phyloP scores from a whole-genome alignment of 352 stramenopile species.

The Globisporangium alternatum region DNA sequence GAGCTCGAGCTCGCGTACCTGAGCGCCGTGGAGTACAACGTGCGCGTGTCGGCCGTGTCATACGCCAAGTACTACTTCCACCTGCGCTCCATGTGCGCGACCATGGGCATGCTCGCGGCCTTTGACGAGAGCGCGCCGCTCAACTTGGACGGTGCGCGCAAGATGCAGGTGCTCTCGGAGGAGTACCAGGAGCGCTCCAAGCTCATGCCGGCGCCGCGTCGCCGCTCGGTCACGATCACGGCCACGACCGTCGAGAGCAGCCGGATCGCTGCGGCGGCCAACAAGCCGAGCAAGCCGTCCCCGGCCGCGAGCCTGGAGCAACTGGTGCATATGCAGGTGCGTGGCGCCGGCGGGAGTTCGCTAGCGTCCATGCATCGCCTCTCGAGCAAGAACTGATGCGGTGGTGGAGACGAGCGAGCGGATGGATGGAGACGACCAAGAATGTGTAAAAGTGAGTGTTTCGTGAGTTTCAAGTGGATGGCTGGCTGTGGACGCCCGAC shows the following conservation, averaged over 20 bases:
- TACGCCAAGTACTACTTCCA: slow-evolving; percentile 98
- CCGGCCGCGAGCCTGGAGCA: slow-evolving; percentile 75
- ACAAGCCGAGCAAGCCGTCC: slow-evolving; percentile 41
- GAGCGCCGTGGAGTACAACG: slow-evolving; percentile 87
- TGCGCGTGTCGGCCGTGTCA: slow-evolving; percentile 82
- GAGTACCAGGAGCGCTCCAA: slow-evolving; percentile 86
- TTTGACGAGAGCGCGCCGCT: slow-evolving; percentile 78
- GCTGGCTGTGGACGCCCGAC: not conserved
- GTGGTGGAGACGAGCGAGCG: slow-evolving; percentile 23
- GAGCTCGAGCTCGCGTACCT: slow-evolving; percentile 94
- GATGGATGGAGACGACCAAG: slow-evolving; percentile 6
- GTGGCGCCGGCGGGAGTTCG: slow-evolving; percentile 46
- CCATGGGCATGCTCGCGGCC: slow-evolving; percentile 75
- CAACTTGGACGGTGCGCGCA: slow-evolving; percentile 79
- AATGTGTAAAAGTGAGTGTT: slow-evolving; percentile 18
- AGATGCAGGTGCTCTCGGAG: slow-evolving; percentile 87
- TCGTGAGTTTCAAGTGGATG: slow-evolving; percentile 5
- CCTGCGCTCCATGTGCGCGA: slow-evolving; percentile 92
- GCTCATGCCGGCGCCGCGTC: slow-evolving; percentile 57
- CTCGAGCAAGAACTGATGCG: slow-evolving; percentile 27
- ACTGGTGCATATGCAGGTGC: slow-evolving; percentile 82
- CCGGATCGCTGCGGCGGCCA: slow-evolving; percentile 19
- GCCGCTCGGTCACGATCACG: slow-evolving; percentile 80
- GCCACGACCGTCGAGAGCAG: slow-evolving; percentile 39
- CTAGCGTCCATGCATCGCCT: slow-evolving; percentile 55